Conservation (phyloP, 164 flowering plant species). For the Macadamia tetraphylla region DNA sequence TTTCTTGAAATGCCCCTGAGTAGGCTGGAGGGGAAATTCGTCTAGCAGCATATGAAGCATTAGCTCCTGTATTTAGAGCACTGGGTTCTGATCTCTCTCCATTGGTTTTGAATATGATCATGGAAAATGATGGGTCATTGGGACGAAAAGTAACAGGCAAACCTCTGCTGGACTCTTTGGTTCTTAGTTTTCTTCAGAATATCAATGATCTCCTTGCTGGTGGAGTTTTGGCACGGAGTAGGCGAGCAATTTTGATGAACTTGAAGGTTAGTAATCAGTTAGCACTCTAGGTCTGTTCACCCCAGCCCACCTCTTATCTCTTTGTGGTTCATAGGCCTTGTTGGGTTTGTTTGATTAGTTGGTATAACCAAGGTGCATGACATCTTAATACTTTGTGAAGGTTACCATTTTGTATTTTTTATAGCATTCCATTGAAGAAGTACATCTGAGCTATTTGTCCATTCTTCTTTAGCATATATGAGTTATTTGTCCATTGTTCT, state of each 20-base stretch:
- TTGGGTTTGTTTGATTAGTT: not conserved
- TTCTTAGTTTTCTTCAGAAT: constrained; percentile 50
- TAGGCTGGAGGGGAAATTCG: constrained; percentile 71
- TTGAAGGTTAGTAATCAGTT: constrained; percentile 57
- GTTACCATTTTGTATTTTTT: no score
- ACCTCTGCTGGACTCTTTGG: constrained; percentile 44
- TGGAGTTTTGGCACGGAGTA: constrained; percentile 53
- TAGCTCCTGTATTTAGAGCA: constrained; percentile 52
- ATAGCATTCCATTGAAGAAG: no score
- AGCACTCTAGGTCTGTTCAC: no score
- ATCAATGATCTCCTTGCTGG: constrained; percentile 52
- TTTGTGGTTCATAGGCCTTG: not conserved
- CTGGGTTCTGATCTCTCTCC: constrained; percentile 37
- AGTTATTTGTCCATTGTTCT: no score
- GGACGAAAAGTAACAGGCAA: constrained; percentile 19
- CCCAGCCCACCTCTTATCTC: not conserved
- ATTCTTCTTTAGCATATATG: no score
- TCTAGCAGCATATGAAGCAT: constrained; percentile 78
- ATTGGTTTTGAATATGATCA: constrained; percentile 25
- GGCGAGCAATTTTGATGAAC: constrained; percentile 73
- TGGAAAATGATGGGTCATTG: constrained; percentile 16
- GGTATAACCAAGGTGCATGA: no score
- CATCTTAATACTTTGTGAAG: no score
- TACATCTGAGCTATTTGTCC: no score
- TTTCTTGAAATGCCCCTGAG: constrained; percentile 13